A percentile compares a stretch with the other conserved stretches of the same genome.
phyloP scores from a whole-genome alignment of 2,329 filamentous ascomycete genomes.

The Clonostachys byssicola region DNA sequence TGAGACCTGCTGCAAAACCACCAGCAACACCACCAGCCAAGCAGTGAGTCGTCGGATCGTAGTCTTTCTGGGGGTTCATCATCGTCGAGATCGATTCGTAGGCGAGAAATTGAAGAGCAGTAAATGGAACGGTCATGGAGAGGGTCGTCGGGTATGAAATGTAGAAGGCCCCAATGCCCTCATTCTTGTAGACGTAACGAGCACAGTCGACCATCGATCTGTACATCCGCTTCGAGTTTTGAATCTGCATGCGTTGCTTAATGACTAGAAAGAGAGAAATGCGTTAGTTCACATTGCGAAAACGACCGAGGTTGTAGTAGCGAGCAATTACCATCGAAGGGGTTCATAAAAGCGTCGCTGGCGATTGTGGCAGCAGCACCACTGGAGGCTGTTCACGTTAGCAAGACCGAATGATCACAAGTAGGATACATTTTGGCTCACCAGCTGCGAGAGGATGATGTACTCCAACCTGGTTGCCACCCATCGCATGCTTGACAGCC shows the following conservation, averaged over 20 bases:
- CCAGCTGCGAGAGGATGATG: conserved; percentile 93
- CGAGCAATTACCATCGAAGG: conserved; percentile 77
- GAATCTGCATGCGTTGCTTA: conserved; percentile 99
- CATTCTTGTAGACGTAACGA: conserved; percentile 77
- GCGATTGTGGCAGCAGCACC: conserved; percentile 94
- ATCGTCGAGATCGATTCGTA: conserved; percentile 95
- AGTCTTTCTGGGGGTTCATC: conserved; percentile 81
- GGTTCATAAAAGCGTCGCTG: conserved; percentile 98
- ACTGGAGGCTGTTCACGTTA: conserved; percentile 63
- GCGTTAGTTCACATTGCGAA: neutral
- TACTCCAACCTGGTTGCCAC: conserved; percentile 80
- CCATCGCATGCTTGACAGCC: conserved; percentile 92
- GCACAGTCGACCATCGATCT: conserved; percentile 85
- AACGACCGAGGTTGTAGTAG: neutral
- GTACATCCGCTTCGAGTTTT: conserved; percentile 85
- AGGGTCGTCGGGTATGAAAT: conserved; percentile 97
- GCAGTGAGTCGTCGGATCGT: conserved; percentile 93
- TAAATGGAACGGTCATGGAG: conserved; percentile 98
- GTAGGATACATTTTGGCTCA: conserved; percentile 34
- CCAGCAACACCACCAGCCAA: conserved; percentile 88
- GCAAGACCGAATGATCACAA: neutral
- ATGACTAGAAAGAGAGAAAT: conserved; percentile 62
- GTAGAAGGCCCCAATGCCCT: conserved; percentile 91
- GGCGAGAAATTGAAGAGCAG: conserved; percentile 91
- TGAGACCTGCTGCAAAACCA: conserved; percentile 88